These are phyloP conservation scores for Nicotiana rustica DNA, from an alignment of 305 asterid species.

Conservation along the genomic window DNA sequence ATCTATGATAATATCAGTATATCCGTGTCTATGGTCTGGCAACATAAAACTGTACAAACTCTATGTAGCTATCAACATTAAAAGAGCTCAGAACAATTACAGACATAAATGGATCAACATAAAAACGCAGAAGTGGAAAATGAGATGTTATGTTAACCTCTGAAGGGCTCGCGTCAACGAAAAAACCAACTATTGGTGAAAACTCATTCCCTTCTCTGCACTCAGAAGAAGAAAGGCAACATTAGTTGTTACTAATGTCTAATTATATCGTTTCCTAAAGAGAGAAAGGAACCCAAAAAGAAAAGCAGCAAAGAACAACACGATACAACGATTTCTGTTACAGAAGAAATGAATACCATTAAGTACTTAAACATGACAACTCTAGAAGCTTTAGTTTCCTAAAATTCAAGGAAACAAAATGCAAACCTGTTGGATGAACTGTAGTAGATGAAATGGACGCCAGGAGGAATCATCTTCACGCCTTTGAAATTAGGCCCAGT, in stretches of 20 bases:
- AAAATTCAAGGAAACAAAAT: background rate
- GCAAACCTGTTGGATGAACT: constrained; percentile 74
- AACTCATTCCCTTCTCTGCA: constrained; percentile 83
- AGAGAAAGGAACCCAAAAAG: background rate
- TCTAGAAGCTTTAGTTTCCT: background rate
- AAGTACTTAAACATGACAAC: background rate
- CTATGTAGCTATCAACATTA: constrained; percentile 9
- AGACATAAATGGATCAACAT: background rate
- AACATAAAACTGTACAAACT: constrained; percentile 24
- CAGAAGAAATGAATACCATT: background rate
- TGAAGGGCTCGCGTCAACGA: constrained; percentile 59
- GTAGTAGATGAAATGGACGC: constrained; percentile 78
- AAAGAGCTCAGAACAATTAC: background rate
- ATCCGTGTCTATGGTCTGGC: background rate
- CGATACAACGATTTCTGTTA: background rate
- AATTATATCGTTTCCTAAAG: background rate
- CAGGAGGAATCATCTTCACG: constrained; percentile 94
- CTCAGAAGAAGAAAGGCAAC: background rate
- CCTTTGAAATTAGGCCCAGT: constrained; percentile 92
- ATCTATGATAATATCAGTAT: background rate
- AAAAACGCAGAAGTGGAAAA: constrained; percentile 32
- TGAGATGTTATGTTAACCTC: constrained; percentile 55
- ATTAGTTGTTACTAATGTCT: background rate
- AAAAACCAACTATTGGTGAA: constrained; percentile 81
- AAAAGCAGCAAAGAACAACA: background rate